Base-by-base conservation (phyloP, 139 green algal genomes). In the Pleodorina starrii region DNA sequence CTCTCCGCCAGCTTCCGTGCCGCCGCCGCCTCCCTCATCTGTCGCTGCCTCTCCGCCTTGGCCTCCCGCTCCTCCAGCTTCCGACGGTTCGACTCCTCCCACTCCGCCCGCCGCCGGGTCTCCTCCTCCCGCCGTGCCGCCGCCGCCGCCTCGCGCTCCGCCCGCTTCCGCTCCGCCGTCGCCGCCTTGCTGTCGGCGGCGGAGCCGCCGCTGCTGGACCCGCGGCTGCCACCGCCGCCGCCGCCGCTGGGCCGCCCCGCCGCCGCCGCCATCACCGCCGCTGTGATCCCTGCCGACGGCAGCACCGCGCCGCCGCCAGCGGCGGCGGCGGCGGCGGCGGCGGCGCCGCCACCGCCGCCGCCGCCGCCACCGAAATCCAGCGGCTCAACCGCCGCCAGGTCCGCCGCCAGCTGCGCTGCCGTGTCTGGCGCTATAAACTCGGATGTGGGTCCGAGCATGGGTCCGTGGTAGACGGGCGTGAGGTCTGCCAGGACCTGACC, bases 401-500 rank as follows among this genome's bases (percentile, higher is more conserved):
- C 79, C 23, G 79, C 57, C 36, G 79, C 79, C 57, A 86, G 57
- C 48, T 63, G 32, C 11, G 76, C 76, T 29, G 76, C 48, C n/a
- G 48, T 80, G 16, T 80, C 72, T 80, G 40, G 29, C 7, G 72
- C 72, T 16, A 54, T 42, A 29, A 42, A 23, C 44, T 29, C 74
- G 29, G 42, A 9, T 32, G 40, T 32, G 27, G 36, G 32, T n/a
- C 69, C 69, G 32, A 77, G 36, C 36, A 38, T n/a, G 11, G 66
- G 84, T 2, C 27, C 14, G 1, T 60, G 32, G 25, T 54, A 54
- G 5, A 80, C 38, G 7, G 85, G 85, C 10, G 85, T 85, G 1
- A 85, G 43, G 57, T 90, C 74, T 0, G 85, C 74, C 1, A 90
- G 43, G 1, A 77, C 81, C 81, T 87, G 81, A 59, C 40, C 43